phyloP scores from a whole-genome alignment of 345 rosid genomes.

The Camelina sativa region DNA sequence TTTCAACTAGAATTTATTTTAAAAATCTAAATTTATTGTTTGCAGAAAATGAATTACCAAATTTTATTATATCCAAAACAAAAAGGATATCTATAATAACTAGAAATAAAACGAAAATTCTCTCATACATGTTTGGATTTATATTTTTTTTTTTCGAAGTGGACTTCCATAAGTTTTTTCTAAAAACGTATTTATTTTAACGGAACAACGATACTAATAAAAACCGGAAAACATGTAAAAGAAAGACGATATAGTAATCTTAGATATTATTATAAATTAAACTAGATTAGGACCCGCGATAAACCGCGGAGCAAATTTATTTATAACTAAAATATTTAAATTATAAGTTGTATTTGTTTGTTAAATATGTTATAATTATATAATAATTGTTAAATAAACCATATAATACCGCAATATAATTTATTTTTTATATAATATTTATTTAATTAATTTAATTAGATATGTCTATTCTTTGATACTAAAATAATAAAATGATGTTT shows the following conservation, averaged over 20 bases:
- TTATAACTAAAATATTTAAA: too few relatives aligned
- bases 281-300: too few relatives aligned
- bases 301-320: too few relatives aligned
- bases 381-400: too few relatives aligned
- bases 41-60: not conserved
- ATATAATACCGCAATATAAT: too few relatives aligned
- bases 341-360: too few relatives aligned
- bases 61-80: not conserved
- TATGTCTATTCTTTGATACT: too few relatives aligned
- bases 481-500: too few relatives aligned
- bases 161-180: not conserved
- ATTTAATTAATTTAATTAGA: too few relatives aligned
- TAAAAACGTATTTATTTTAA: not conserved
- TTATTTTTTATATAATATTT: too few relatives aligned
- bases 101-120: not conserved
- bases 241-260: not conserved
- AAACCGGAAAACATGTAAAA: not conserved
- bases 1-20: not conserved
- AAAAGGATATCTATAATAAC: not conserved
- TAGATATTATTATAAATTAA: not conserved
- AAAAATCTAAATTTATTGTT: not conserved
- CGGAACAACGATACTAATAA: not conserved
- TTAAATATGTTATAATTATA: too few relatives aligned
- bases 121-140: not conserved
- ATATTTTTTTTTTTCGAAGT: not conserved